Base-by-base conservation (phyloP, 2,329 filamentous ascomycete species). In the Lithohypha guttulata region DNA sequence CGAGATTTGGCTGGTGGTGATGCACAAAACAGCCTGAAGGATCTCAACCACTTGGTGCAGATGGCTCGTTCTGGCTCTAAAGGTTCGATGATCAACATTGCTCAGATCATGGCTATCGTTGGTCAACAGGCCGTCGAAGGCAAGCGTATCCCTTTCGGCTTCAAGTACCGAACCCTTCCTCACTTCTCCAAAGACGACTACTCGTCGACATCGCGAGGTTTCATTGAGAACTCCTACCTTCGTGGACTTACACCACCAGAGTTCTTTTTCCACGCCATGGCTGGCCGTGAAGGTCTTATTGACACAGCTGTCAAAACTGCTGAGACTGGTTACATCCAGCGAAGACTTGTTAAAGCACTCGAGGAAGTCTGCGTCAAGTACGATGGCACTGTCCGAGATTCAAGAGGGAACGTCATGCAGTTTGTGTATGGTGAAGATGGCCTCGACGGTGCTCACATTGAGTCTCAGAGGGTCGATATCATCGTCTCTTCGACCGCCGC, bases 191-290 rank as follows among this genome's bases (percentile, higher is more conserved):
- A 98, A 69, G 93, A 98, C 54, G 93, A 98, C 60, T 98, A 96
- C 62, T 96, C 89, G 14, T 86, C 91, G 8, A 87, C 95, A 59
- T 89, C 91, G 31, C 81, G 91, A 66, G 91, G 91, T 28, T 98
- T 98, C 56, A 91, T 98, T 14, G 91, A 98, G 63, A 98, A 98
- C 65, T 98, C 91, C 0, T 98, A 98, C 54, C 75, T 98, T 9
- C 84, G 91, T 69, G 91, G 91, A 41, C 68, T 98, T 43, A 98
- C 93, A 0, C 91, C 91, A 0, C 81, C 84, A 1, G 91, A 98
- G 53, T 98, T 98, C 66, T 98, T 95, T 69, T 98, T 98, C 73
- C 91, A 98, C 74, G 91, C 91, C 57, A 98, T 98, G 91, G 91
- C 91, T 71, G 91, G 91, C 85, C 79, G 91, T 69, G 91, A 98